Conservation (phyloP, 192 early-diverging fungal genomes). For the Entomortierella parvispora region DNA sequence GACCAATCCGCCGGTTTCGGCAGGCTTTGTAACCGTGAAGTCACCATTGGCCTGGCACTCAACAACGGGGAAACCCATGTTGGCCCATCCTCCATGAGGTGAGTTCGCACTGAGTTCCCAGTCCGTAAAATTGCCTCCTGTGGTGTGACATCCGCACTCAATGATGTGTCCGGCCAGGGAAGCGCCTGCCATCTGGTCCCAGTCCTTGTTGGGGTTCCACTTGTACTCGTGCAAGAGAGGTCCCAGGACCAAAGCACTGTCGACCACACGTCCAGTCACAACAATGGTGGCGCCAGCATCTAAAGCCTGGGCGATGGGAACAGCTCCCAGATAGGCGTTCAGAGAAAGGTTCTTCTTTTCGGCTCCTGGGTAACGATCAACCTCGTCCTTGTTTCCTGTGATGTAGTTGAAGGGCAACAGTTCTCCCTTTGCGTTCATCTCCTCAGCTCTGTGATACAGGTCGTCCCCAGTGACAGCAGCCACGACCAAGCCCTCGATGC, state of each 20-base stretch:
- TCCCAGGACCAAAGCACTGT: conserved; percentile 71
- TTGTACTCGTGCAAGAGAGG: conserved; percentile 70
- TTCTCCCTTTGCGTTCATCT: conserved; percentile 38
- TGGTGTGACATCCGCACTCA: conserved; percentile 75
- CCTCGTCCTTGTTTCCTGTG: conserved; percentile 51
- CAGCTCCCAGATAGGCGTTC: conserved; percentile 72
- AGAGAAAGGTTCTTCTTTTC: conserved; percentile 66
- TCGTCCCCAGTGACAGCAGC: conserved; percentile 75
- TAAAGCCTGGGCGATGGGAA: conserved; percentile 64
- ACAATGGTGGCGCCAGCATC: conserved; percentile 68
- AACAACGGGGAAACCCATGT: conserved; percentile 77
- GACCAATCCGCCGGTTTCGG: conserved; percentile 70
- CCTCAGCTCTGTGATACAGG: conserved; percentile 48
- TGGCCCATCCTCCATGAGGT: conserved; percentile 62
- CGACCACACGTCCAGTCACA: conserved; percentile 74
- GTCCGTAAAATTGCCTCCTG: conserved; percentile 77
- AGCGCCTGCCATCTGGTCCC: conserved; percentile 67
- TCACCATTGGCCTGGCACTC: conserved; percentile 65
- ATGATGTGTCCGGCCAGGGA: conserved; percentile 75
- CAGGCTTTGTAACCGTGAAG: conserved; percentile 69
- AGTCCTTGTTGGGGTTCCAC: conserved; percentile 61
- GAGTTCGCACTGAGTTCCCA: conserved; percentile 66
- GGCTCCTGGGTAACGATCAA: conserved; percentile 59
- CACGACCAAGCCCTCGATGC: conserved; percentile 55
- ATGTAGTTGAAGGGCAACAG: conserved; percentile 52